Base-by-base conservation (phyloP, 2,329 filamentous ascomycete genomes). In the Sarocladium oryzae region DNA sequence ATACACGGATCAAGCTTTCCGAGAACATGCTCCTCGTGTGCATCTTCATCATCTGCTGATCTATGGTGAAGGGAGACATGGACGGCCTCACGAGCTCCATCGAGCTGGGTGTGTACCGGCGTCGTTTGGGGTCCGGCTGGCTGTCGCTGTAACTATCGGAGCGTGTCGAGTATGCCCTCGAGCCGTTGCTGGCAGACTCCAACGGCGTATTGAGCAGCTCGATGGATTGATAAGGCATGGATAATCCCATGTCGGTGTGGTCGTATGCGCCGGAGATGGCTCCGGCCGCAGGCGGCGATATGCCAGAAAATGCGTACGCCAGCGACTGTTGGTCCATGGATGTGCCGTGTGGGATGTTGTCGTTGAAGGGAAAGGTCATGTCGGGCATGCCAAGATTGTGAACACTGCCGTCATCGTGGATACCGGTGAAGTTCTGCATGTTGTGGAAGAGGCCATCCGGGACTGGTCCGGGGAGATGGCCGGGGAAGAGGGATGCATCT, bases 1-100 rank as follows among this genome's bases (percentile, higher is more conserved):
- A 79, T 30, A 79, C 72, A 40, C 67, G 66, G 55, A 76, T 62
- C 50, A 76, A 60, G 23, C 66, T 69, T 36, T 70, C 66, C 2
- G 68, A 69, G 51, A 76, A 66, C 35, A 70, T 65, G 54, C 51
- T 52, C 26, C 55, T 58, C 48, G 67, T 66, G n/a, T 56, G 55
- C 5, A 52, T 55, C 0, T 56, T 38, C 2, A 60, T 56, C 52
- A 66, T 56, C 13, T 51, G 30, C 18, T 58, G 33, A 21, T 41
- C 35, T 4, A 41, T 37, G 20, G 16, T 45, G 37, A 49, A 54
- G 2, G 48, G 40, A 2, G 52, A 54, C 16, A 55, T 32, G 16
- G 52, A 52, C 2, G 46, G 11, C 20, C 20, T 28, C 21, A 37
- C 16, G 13, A 37, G 9, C 13, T 51, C 36, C 28, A 43, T 16